These are phyloP conservation scores for Trypanosoma theileri DNA, from an alignment of 208 protist genomes.

Conservation along the genomic window DNA sequence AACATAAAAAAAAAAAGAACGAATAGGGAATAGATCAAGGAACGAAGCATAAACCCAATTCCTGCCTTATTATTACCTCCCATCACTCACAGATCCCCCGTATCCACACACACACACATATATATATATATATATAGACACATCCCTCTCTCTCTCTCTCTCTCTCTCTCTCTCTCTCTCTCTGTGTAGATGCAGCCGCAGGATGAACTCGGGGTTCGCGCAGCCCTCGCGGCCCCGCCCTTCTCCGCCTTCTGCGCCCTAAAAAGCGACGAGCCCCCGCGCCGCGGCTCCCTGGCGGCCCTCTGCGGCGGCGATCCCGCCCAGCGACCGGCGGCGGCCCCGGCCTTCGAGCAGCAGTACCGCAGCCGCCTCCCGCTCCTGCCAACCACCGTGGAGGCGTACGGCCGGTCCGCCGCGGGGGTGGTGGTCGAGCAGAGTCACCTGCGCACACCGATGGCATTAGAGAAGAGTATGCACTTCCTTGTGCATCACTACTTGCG, in stretches of 20 bases:
- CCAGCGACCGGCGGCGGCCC: conserved; percentile 36
- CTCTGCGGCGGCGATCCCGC: conserved; percentile 54
- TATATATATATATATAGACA: too few relatives aligned
- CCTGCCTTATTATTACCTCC: too few relatives aligned
- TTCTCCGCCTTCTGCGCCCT: conserved; percentile 50
- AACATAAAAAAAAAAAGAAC: too few relatives aligned
- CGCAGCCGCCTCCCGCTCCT: conserved; percentile 13
- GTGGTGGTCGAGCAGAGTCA: conserved; percentile 42
- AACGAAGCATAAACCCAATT: too few relatives aligned
- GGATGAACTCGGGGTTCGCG: conserved; percentile 37
- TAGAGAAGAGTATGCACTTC: conserved; percentile 88
- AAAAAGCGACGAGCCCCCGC: conserved; percentile 28
- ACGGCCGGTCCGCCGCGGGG: conserved; percentile 71
- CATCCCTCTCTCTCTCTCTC: too few relatives aligned
- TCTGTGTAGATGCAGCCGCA: conserved; percentile 16
- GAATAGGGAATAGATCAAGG: too few relatives aligned
- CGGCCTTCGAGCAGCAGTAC: conserved; percentile 42
- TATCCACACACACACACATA: too few relatives aligned
- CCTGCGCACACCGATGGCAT: conserved; percentile 62
- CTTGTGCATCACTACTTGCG: conserved; percentile 83
- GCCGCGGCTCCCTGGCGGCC: conserved; percentile 47
- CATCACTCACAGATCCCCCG: too few relatives aligned
- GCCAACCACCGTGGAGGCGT: conserved; percentile 47
- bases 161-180: too few relatives aligned
- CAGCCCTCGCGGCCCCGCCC: conserved; percentile 43